A percentile compares a stretch with the other conserved stretches of the same genome.
Evolutionary conservation across 495 filamentous ascomycete genomes (phyloP).

Genomic region (Copromyces sp.): DNA sequence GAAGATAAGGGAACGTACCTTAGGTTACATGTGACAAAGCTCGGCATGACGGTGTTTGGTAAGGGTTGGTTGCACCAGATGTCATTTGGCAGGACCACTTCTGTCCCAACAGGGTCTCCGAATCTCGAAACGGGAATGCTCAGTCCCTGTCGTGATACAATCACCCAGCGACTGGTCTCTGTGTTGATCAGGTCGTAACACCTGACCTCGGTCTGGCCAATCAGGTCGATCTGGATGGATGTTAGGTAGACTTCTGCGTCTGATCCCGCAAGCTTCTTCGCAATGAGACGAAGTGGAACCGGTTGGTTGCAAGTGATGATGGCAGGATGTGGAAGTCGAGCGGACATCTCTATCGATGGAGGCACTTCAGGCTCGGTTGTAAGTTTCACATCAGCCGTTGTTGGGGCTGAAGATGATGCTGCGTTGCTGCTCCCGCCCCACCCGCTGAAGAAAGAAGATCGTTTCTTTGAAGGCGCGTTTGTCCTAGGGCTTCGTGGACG

Average conservation of each 20-base stretch:
- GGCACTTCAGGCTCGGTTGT: constrained; percentile 5
- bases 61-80: constrained; percentile 62
- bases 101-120: constrained; percentile 50
- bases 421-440: background rate
- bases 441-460: background rate
- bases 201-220: constrained; percentile 66
- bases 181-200: constrained; percentile 60
- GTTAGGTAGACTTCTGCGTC: constrained; percentile 59
- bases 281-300: constrained; percentile 68
- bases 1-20: constrained; percentile 16
- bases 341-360: constrained; percentile 54
- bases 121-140: constrained; percentile 47
- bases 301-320: constrained; percentile 83
- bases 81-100: constrained; percentile 51
- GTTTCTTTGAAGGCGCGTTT: background rate
- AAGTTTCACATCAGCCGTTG: background rate
- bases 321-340: constrained; percentile 75
- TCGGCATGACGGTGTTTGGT: constrained; percentile 75
- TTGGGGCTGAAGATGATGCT: background rate
- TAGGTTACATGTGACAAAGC: constrained; percentile 85
- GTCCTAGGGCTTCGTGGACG: constrained; percentile 20
- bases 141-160: constrained; percentile 59
- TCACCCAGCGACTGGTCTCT: constrained; percentile 57
- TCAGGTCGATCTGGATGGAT: constrained; percentile 67
- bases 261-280: constrained; percentile 59